These are phyloP conservation scores for Thyridium curvatum DNA, from an alignment of 2,329 filamentous ascomycete genomes.

Conservation along the genomic window DNA sequence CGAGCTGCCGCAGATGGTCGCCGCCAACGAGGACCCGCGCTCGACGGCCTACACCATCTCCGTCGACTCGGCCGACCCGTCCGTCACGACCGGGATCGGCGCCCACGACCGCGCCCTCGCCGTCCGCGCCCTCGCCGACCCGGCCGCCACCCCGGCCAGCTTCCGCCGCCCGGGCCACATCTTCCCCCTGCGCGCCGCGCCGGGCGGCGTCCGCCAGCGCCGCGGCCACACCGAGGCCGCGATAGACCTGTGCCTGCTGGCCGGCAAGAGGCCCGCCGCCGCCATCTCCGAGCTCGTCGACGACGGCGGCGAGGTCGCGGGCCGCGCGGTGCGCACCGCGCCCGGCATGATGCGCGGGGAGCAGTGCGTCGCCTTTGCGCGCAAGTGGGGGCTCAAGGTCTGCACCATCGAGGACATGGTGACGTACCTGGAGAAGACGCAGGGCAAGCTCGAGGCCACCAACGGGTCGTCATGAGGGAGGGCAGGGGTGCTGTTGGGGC, in stretches of 20 bases:
- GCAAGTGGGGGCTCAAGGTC: constrained; percentile 82
- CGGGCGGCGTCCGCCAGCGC: constrained; percentile 74
- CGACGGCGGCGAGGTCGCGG: constrained; percentile 68
- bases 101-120: constrained; percentile 82
- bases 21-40: constrained; percentile 68
- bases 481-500: not conserved
- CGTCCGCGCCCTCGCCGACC: constrained; percentile 70
- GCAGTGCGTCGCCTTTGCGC: constrained; percentile 81
- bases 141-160: constrained; percentile 44
- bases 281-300: constrained; percentile 92
- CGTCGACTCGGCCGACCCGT: constrained; percentile 69
- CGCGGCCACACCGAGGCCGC: constrained; percentile 90
- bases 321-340: constrained; percentile 56
- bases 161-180: constrained; percentile 87
- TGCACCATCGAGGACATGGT: constrained; percentile 94
- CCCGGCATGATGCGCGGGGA: constrained; percentile 91
- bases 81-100: constrained; percentile 82
- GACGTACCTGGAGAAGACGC: constrained; percentile 67
- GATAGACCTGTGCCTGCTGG: constrained; percentile 80
- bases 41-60: constrained; percentile 90
- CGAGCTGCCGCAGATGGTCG: constrained; percentile 84
- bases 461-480: constrained; percentile 29
- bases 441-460: constrained; percentile 47
- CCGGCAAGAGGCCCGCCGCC: constrained; percentile 69
- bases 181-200: constrained; percentile 71